Conservation (phyloP, 805 yeast genomes). For the Sungouiozyma ichnusensis region DNA sequence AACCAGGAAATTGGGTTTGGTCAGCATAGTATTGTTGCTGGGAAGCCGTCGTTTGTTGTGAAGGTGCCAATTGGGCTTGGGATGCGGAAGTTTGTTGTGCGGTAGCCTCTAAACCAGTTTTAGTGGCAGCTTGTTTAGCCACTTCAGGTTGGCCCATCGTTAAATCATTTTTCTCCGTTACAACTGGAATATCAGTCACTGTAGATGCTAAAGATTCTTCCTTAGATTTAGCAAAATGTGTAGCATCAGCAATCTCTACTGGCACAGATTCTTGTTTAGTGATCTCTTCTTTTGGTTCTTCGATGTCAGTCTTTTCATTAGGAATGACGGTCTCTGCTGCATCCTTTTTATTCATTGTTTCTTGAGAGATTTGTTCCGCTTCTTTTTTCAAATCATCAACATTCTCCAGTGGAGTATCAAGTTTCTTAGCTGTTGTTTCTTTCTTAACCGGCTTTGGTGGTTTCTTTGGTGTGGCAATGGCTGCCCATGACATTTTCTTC, state of each 20-base stretch:
- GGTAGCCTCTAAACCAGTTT: conserved; percentile 1
- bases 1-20: conserved; percentile 30
- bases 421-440: conserved; percentile 6
- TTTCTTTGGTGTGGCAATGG: conserved; percentile 51
- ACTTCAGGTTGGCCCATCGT: conserved; percentile 7
- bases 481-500: conserved; percentile 52
- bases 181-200: conserved; percentile 2
- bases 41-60: conserved; percentile 16
- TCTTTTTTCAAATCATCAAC: conserved; percentile 29
- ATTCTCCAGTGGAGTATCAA: conserved; percentile 20
- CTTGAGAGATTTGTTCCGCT: conserved; percentile 12
- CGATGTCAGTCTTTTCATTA: conserved; percentile 5
- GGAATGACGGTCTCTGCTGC: conserved; percentile 4
- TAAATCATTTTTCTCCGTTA: conserved; percentile 15
- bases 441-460: conserved; percentile 19
- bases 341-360: conserved; percentile 3
- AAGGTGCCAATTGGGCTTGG: conserved; percentile 7
- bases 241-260: conserved; percentile 1
- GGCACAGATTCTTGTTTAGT: conserved; percentile 3
- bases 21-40: conserved; percentile 30
- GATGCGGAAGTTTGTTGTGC: conserved; percentile 18
- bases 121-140: conserved; percentile 13
- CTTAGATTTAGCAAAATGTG: conserved; percentile 4
- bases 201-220: conserved; percentile 2
- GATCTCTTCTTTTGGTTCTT: conserved; percentile 4